Conservation (phyloP, 371 early-diverging fungal species). For the Mortierella sp. region DNA sequence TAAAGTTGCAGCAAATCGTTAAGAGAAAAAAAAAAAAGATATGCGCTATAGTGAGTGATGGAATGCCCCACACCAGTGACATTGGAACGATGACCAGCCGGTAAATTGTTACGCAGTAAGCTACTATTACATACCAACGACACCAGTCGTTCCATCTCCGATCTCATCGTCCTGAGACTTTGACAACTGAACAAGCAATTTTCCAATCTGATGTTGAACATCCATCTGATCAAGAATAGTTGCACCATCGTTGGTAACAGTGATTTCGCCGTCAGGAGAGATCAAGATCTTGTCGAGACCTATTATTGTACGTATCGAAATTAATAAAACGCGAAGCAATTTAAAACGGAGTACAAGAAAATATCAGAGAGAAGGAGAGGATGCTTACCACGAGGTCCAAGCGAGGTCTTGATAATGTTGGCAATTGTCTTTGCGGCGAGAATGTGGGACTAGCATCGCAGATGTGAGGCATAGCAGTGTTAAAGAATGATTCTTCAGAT, state of each 20-base stretch:
- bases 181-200: conserved; percentile 97
- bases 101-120: neutral
- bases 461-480: neutral
- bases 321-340: conserved; percentile 3
- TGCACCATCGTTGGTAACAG: conserved; percentile 99
- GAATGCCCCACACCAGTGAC: neutral
- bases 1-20: too few species aligned
- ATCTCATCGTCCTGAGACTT: conserved; percentile 99
- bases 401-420: conserved; percentile 96
- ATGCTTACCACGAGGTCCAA: conserved; percentile 97
- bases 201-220: conserved; percentile 99
- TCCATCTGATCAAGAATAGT: conserved; percentile 99
- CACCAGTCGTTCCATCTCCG: conserved; percentile 99
- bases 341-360: neutral
- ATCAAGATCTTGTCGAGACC: conserved; percentile 99
- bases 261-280: conserved; percentile 99
- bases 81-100: neutral
- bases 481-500: conserved; percentile 5
- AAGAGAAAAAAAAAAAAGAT: neutral
- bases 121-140: conserved; percentile 83
- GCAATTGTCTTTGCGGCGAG: conserved; percentile 98
- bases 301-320: conserved; percentile 27
- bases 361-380: neutral
- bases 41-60: neutral
- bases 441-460: conserved; percentile 90